phyloP scores from a whole-genome alignment of 129 eudicot species.

The Centaurea solstitialis region DNA sequence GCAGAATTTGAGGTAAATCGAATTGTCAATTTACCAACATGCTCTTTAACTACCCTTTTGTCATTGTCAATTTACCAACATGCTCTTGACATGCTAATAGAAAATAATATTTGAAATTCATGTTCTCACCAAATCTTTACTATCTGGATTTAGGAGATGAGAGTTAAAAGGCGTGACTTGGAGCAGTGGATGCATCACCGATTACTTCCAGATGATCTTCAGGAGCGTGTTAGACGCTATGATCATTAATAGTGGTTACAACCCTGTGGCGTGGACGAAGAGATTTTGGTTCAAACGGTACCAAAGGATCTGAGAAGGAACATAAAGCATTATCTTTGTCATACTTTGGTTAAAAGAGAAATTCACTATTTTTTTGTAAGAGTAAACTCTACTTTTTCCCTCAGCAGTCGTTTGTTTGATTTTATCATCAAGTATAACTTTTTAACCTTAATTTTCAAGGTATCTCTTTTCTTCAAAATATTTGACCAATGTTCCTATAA shows the following conservation, averaged over 20 bases:
- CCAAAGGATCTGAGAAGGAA: conserved; percentile 98
- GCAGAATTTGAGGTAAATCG: neutral
- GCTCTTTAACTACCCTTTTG: conserved; percentile 27
- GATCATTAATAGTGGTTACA: conserved; percentile 98
- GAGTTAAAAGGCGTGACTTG: conserved; percentile 94
- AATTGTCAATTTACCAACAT: conserved; percentile 50
- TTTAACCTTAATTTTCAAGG: too few species aligned
- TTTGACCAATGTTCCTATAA: too few species aligned
- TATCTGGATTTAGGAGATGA: conserved; percentile 96
- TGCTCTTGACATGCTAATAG: neutral
- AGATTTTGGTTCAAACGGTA: conserved; percentile 71
- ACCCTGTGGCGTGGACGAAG: conserved; percentile 98
- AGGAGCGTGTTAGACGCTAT: conserved; percentile 89
- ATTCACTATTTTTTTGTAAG: neutral
- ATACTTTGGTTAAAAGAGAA: conserved; percentile 91
- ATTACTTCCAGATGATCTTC: conserved; percentile 82
- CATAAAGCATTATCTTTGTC: conserved; percentile 97
- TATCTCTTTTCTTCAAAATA: too few species aligned
- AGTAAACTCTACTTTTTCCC: too few species aligned
- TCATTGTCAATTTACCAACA: neutral
- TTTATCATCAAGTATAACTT: too few species aligned
- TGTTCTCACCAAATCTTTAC: conserved; percentile 43
- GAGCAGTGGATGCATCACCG: conserved; percentile 99
- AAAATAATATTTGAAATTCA: neutral
- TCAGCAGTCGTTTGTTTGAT: too few species aligned